These are phyloP conservation scores for Trametes sanguinea DNA, from an alignment of 768 basidiomycete species.

Conservation along the genomic window DNA sequence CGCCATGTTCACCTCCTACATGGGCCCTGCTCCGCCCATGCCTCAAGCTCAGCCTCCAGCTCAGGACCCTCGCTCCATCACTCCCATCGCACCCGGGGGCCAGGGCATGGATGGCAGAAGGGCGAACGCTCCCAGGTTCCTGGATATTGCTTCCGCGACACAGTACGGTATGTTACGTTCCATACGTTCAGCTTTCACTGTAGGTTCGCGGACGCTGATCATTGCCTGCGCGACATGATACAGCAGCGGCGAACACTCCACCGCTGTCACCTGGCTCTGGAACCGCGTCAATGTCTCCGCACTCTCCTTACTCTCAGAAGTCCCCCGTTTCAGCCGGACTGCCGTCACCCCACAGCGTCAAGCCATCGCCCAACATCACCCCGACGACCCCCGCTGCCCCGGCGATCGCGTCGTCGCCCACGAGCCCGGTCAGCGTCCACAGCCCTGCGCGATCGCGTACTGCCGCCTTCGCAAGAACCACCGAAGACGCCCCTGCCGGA, in stretches of 20 bases:
- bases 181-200: neutral
- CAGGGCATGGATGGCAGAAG: slow-evolving; percentile 35
- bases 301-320: slow-evolving; percentile 28
- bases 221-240: neutral
- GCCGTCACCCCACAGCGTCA: slow-evolving; percentile 18
- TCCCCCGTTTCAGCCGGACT: slow-evolving; percentile 27
- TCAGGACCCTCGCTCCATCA: slow-evolving; percentile 3
- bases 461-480: slow-evolving; percentile 29
- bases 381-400: slow-evolving; percentile 21
- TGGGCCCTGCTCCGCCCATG: slow-evolving; percentile 14
- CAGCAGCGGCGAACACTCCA: slow-evolving; percentile 28
- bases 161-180: slow-evolving; percentile 27
- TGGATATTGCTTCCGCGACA: slow-evolving; percentile 32
- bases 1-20: slow-evolving; percentile 44
- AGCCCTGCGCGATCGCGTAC: slow-evolving; percentile 24
- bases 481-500: slow-evolving; percentile 25
- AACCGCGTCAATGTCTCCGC: slow-evolving; percentile 31
- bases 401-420: slow-evolving; percentile 19
- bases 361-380: slow-evolving; percentile 21
- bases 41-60: neutral
- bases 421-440: slow-evolving; percentile 22
- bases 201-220: neutral
- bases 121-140: slow-evolving; percentile 35
- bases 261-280: slow-evolving; percentile 32
- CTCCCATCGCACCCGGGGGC: slow-evolving; percentile 6